These are phyloP conservation scores for Albizia julibrissin DNA, from an alignment of 306 rosid genomes.

Conservation along the genomic window DNA sequence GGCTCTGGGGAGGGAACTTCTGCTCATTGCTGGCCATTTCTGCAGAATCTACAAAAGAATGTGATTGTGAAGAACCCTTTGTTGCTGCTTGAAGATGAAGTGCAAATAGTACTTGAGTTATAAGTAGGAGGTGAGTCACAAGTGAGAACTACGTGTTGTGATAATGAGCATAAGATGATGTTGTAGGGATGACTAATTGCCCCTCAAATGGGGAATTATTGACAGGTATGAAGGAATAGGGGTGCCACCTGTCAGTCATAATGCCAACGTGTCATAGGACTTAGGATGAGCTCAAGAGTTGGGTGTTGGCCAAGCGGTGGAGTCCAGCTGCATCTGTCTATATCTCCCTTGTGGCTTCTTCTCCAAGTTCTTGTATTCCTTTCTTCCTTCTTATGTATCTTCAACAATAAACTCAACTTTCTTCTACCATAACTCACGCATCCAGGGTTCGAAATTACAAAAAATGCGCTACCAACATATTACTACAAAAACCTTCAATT, in stretches of 20 bases:
- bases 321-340: conserved; percentile 3
- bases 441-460: too few species aligned
- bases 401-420: background rate
- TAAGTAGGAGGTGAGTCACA: background rate
- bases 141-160: conserved; percentile 17
- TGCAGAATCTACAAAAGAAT: conserved; percentile 8
- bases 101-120: background rate
- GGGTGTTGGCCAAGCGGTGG: conserved; percentile 35
- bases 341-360: background rate
- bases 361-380: background rate
- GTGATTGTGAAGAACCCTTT: background rate
- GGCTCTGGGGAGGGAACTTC: conserved; percentile 58
- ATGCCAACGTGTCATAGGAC: conserved; percentile 29
- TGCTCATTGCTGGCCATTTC: conserved; percentile 40
- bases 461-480: too few species aligned
- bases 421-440: too few species aligned
- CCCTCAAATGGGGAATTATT: background rate
- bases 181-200: conserved; percentile 21
- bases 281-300: background rate
- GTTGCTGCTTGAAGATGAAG: background rate
- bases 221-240: background rate
- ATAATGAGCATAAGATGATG: conserved; percentile 1
- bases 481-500: background rate
- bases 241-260: conserved; percentile 37
- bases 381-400: background rate